Conservation (phyloP, 228 moss, liverwort and hornwort species). For the Sphagnum magellanicum region DNA sequence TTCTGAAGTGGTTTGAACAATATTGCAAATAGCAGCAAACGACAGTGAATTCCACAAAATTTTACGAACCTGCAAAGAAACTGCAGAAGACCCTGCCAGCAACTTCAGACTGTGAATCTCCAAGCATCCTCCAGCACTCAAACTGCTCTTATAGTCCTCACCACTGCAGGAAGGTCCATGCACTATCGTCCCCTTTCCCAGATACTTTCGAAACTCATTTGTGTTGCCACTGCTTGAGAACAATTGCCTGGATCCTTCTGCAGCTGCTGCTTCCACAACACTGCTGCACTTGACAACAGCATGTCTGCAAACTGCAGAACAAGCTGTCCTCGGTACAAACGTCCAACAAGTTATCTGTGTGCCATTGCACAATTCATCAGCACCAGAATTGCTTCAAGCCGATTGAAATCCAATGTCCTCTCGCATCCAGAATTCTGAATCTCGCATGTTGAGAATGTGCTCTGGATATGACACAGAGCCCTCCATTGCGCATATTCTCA, state of each 20-base stretch:
- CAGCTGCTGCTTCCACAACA: not conserved
- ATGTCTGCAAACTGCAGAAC: not conserved
- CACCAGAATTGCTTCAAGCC: too few species aligned
- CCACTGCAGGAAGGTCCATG: conserved; percentile 7
- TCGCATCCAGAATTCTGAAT: too few species aligned
- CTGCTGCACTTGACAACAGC: conserved; percentile 7
- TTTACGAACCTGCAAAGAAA: conserved; percentile 20
- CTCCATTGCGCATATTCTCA: too few species aligned
- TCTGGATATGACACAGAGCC: too few species aligned
- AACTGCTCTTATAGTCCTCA: too few species aligned
- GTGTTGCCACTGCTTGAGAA: not conserved
- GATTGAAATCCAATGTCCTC: too few species aligned
- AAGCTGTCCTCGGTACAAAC: conserved; percentile 25
- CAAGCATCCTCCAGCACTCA: conserved; percentile 27
- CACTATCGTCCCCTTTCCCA: conserved; percentile 3
- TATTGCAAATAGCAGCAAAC: too few species aligned
- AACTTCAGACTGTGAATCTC: conserved; percentile 60
- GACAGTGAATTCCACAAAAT: too few species aligned
- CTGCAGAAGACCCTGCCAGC: conserved; percentile 23
- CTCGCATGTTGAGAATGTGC: too few species aligned
- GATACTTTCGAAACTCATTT: conserved; percentile 1
- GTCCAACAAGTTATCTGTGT: conserved; percentile 44
- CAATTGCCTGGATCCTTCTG: not conserved
- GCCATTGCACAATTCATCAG: too few species aligned
- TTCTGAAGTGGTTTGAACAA: too few species aligned